Base-by-base conservation (phyloP, 2,329 filamentous ascomycete species). In the Diatrype stigma region DNA sequence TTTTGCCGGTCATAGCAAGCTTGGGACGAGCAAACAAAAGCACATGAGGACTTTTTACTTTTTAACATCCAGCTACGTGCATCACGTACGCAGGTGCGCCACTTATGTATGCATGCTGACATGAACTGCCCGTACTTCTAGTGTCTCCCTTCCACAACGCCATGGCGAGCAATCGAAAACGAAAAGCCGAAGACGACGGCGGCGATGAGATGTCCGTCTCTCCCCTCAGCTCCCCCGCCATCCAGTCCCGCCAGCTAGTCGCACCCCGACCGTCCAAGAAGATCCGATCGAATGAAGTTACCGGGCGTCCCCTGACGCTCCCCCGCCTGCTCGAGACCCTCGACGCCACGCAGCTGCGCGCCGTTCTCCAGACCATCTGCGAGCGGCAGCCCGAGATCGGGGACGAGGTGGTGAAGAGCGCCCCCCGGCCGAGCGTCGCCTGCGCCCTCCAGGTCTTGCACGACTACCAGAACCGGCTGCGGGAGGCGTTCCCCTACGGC, bases 121-220 rank as follows among this genome's bases (percentile, higher is more conserved):
- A 37, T 42, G n/a, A 42, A 16, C 6, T 37, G 12, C 34, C 34
- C 34, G 4, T 7, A 14, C 6, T 7, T 34, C 35, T 30, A 78
- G 75, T 71, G 60, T 72, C 75, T 56, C 76, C 80, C 8, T 76
- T 80, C 59, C 66, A 79, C 53, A 78, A 69, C 68, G 82, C 68
- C 66, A 82, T 84, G 77, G 60, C 69, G 17, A 59, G 64, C 34
- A 74, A 70, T 61, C 76, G 80, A 60, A 97, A 97, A 79, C 86
- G 94, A 72, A 97, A 97, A 78, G 91, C 90, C 64, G 84, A 86
- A n/a, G n/a, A n/a, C 51, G 84, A 86, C 47, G 89, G 93, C 56
- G 85, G 87, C 66, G 88, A 92, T 67, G 90, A 91, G 65, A 96
- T 97, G 90, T 90, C 87, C 53, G 86, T 93, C 63, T 96, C 93